A percentile compares a stretch with the other conserved stretches of the same genome.
phyloP scores from a whole-genome alignment of 2,329 filamentous ascomycete species.

The Sporothrix globosa region DNA sequence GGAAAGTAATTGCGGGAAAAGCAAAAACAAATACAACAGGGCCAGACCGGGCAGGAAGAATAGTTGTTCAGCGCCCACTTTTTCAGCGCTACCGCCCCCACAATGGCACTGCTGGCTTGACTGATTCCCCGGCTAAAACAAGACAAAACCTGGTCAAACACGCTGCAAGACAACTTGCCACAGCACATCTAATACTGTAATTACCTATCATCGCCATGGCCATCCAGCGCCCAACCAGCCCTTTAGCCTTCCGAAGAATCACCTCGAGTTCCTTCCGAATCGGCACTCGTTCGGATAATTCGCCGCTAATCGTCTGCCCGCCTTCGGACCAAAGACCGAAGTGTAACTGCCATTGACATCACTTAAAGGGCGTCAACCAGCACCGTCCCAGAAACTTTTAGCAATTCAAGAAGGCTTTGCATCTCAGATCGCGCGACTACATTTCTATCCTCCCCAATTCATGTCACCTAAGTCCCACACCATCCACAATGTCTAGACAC shows the following conservation, averaged over 20 bases:
- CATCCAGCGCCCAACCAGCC: neutral
- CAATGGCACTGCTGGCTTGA: neutral
- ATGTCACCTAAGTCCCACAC: neutral
- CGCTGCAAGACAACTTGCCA: neutral
- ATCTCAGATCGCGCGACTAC: neutral
- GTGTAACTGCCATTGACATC: slow-evolving; percentile 12
- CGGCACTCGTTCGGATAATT: slow-evolving; percentile 32
- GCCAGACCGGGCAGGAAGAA: neutral
- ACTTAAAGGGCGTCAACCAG: slow-evolving; percentile 24
- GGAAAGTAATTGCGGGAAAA: slow-evolving; percentile 29
- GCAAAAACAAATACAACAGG: too few relatives aligned
- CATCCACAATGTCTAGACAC: slow-evolving; percentile 34
- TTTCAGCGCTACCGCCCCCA: neutral
- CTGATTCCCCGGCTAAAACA: slow-evolving; percentile 3
- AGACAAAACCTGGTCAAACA: slow-evolving; percentile 18
- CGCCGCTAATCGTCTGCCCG: slow-evolving; percentile 20
- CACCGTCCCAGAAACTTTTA: neutral
- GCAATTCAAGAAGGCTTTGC: neutral
- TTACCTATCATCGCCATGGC: neutral
- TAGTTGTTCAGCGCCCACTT: neutral
- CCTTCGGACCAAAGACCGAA: slow-evolving; percentile 18
- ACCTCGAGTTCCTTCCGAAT: slow-evolving; percentile 20
- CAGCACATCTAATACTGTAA: neutral
- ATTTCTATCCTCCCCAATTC: neutral
- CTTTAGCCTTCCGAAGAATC: slow-evolving; percentile 28